phyloP scores from a whole-genome alignment of 176 grass and related monocot genomes.

The Oryza brachyantha region DNA sequence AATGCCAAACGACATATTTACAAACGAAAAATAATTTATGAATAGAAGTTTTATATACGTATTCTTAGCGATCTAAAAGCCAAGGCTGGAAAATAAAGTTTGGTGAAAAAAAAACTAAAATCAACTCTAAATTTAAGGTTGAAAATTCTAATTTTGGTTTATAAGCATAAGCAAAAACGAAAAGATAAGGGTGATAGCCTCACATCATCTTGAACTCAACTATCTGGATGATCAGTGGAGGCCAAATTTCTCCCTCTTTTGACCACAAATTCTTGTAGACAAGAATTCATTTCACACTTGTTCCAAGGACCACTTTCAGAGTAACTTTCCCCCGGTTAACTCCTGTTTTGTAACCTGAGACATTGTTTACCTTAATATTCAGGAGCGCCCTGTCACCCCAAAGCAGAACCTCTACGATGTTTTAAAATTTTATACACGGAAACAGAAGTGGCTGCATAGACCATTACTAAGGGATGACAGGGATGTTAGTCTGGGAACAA shows the following conservation, averaged over 20 bases:
- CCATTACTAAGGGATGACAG: conserved; percentile 10
- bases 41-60: no score
- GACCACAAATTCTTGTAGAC: not conserved
- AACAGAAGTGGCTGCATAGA: not conserved
- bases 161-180: no score
- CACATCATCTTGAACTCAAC: conserved; percentile 2
- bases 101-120: no score
- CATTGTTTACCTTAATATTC: conserved; percentile 9
- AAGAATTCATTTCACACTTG: conserved; percentile 18
- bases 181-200: no score
- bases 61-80: no score
- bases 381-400: not conserved
- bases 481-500: conserved; percentile 3
- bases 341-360: not conserved
- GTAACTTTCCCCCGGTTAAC: not conserved
- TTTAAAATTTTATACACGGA: not conserved
- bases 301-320: not conserved
- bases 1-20: no score
- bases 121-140: no score
- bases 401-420: conserved; percentile 11
- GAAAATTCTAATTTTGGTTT: no score
- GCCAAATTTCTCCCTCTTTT: not conserved
- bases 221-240: conserved; percentile 7
- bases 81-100: no score
- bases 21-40: no score